These are phyloP conservation scores for Mortierella antarctica DNA, from an alignment of 192 early-diverging fungal species.

Conservation along the genomic window DNA sequence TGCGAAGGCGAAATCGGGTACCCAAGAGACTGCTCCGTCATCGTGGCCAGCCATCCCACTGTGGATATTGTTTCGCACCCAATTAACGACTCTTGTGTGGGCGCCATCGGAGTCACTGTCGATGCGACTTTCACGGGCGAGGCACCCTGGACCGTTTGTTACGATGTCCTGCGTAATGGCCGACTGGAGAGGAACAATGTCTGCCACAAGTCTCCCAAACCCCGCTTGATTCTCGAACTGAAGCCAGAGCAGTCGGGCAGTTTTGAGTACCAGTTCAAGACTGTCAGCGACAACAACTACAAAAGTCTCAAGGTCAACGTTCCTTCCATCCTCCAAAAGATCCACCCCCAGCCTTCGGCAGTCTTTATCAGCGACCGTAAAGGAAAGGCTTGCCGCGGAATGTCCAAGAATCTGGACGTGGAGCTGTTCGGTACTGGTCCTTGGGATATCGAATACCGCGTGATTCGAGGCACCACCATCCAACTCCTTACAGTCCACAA, in stretches of 20 bases:
- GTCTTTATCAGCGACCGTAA: conserved; percentile 6
- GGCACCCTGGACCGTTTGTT: conserved; percentile 48
- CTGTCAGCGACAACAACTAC: conserved; percentile 49
- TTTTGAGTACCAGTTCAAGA: conserved; percentile 37
- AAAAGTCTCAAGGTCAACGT: conserved; percentile 15
- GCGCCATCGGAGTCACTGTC: conserved; percentile 42
- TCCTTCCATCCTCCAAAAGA: conserved; percentile 39
- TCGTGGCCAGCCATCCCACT: conserved; percentile 25
- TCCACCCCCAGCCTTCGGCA: conserved; percentile 46
- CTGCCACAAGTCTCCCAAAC: conserved; percentile 30
- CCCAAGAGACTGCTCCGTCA: conserved; percentile 38
- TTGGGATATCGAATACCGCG: conserved; percentile 45
- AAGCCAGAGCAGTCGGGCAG: conserved; percentile 29
- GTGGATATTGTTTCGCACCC: conserved; percentile 31
- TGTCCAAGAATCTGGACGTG: conserved; percentile 17
- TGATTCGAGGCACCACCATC: conserved; percentile 27
- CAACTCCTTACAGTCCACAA: conserved; percentile 18
- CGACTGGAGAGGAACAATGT: not conserved
- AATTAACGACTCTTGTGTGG: conserved; percentile 44
- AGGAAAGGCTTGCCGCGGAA: conserved; percentile 32
- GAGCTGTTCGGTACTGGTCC: conserved; percentile 41
- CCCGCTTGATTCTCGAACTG: conserved; percentile 38
- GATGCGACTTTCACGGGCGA: conserved; percentile 50
- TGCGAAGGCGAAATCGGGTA: conserved; percentile 33
- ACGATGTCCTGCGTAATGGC: conserved; percentile 28